Conservation (phyloP, 208 protist genomes). For the Porcisia deanei region DNA sequence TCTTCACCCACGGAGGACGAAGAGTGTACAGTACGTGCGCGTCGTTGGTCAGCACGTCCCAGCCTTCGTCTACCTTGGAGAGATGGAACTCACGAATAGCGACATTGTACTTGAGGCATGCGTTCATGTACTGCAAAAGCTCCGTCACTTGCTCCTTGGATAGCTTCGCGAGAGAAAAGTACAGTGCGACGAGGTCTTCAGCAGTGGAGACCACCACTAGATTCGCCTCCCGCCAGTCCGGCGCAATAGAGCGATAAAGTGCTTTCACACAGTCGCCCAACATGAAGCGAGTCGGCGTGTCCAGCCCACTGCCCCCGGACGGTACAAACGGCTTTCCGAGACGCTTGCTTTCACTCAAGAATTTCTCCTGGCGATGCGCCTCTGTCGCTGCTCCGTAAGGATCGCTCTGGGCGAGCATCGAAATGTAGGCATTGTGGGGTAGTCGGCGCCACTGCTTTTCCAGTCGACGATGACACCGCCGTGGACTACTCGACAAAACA, state of each 20-base stretch:
- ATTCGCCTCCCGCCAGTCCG: conserved; percentile 72
- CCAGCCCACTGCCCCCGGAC: conserved; percentile 34
- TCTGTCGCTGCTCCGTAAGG: conserved; percentile 72
- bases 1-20: conserved; percentile 86
- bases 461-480: not conserved
- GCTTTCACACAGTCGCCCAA: conserved; percentile 78
- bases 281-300: conserved; percentile 74
- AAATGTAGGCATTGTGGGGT: not conserved
- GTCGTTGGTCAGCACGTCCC: conserved; percentile 85
- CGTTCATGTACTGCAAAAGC: conserved; percentile 88
- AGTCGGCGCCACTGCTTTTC: not conserved
- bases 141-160: conserved; percentile 40
- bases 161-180: conserved; percentile 56
- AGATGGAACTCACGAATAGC: conserved; percentile 70
- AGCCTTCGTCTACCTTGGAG: conserved; percentile 76
- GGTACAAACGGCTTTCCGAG: conserved; percentile 77
- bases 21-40: conserved; percentile 88
- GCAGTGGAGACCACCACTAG: conserved; percentile 84
- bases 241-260: conserved; percentile 63
- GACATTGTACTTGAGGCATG: conserved; percentile 51
- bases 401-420: conserved; percentile 31
- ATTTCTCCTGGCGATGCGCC: conserved; percentile 59
- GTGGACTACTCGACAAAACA: not conserved
- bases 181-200: conserved; percentile 90
- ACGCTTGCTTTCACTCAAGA: conserved; percentile 67